Base-by-base conservation (phyloP, 306 rosid species). In the Citrullus amarus region DNA sequence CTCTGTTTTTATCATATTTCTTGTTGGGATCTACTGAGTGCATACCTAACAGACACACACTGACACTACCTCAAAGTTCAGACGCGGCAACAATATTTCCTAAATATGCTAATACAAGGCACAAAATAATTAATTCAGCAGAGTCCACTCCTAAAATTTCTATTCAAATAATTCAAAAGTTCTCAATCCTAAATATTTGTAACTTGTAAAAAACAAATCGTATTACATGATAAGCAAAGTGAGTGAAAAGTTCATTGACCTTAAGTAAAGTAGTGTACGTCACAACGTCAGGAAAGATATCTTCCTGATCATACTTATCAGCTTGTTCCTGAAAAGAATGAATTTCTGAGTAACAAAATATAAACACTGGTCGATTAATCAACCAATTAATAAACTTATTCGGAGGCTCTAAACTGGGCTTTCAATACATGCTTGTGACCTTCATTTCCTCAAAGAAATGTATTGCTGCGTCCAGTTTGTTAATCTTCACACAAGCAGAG, bases 361-460 rank as follows among this genome's bases (percentile, higher is more conserved):
- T 80, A 80, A 80, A 76, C 79, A 80, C 53, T 63, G 13, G 80
- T 76, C 12, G 74, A 76, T 67, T 77, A 34, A 81, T 58, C 30
- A 73, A 75, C 76, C 58, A 70, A 80, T 20, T 28, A 55, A 41
- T 51, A 76, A 62, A 66, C 30, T 78, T 30, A 28, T 62, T 68
- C 71, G 46, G 81, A 81, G 85, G 88, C 87, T 82, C 83, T 73
- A 81, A 84, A 89, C 79, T 86, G 82, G 87, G 85, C 88, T 79
- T 81, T 81, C 76, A 75, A 78, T 82, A 80, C 78, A 82, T 81
- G 77, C 80, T 63, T 41, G 84, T 63, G 87, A 91, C 96, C 97
- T 91, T 93, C 96, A 93, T 91, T 84, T 89, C 93, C 83, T 85
- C 85, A 57, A 91, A 88, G 79, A 91, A 88, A 48, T 86, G 84